Evolutionary conservation across 768 basidiomycete species (phyloP), one percentile per base, ranked within the genome.

Genomic region (Clitopilus passeckerianus): DNA sequence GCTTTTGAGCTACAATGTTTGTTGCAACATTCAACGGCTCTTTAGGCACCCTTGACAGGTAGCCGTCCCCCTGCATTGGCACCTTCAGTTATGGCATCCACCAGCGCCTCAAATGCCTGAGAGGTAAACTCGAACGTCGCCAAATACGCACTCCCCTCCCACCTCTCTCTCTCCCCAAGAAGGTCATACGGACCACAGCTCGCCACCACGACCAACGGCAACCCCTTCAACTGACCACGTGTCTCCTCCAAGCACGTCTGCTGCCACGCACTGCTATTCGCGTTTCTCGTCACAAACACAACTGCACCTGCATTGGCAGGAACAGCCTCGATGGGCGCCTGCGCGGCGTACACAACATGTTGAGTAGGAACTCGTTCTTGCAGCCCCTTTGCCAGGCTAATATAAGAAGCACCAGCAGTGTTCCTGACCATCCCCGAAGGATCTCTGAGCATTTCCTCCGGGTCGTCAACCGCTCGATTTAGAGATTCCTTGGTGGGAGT

Each of bases 161-260:
- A 60, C 10, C 71, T 66, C 5, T 43, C 59, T 14, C 63, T 67
- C 15, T 69, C 64, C 8, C 66, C 70, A 14, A 77, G 70, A 10
- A 86, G 59, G 61, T 89, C 87, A 63, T 89, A 90, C 27, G 87
- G 87, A n/a, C 79, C 82, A 65, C 86, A 86, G 35, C 83, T 86
- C 18, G 84, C 78, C 0, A 89, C 61, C 14, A 88, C 67, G 0
- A 86, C 73, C 34, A 86, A 68, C 16, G 73, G 71, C 16, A 71
- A 65, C 0, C 30, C 57, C 2, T 7, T 58, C 18, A 60, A 70
- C 54, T 37, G 54, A 10, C 4, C 54, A 46, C 63, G 20, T 41
- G 77, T 62, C 34, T 63, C 60, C 53, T 60, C 66, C 57, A 87
- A 61, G 37, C 73, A 71, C 10, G 73, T 71, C 53, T 77, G 58